Conservation (phyloP, 192 early-diverging fungal genomes). For the Phlyctochytrium arcticum region DNA sequence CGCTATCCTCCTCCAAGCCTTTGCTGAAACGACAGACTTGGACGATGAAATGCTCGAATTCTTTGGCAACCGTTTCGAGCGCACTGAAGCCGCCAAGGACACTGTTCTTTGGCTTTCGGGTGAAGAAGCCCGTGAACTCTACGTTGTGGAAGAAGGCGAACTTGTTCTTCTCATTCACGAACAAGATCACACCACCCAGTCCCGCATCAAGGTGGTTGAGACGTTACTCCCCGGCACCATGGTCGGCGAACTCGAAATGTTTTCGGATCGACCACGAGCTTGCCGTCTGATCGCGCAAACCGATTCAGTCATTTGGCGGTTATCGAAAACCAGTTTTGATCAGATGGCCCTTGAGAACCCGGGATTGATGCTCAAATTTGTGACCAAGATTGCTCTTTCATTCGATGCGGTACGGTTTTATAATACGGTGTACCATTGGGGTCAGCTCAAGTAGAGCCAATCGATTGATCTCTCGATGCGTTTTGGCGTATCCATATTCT, state of each 20-base stretch:
- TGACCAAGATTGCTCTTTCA: conserved; percentile 61
- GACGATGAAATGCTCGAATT: conserved; percentile 14
- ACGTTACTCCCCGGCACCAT: conserved; percentile 89
- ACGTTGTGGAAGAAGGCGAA: conserved; percentile 73
- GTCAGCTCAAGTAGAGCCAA: conserved; percentile 12
- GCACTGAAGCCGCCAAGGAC: conserved; percentile 47
- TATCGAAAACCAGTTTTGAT: conserved; percentile 63
- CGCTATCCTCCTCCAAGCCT: conserved; percentile 29
- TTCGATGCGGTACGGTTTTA: conserved; percentile 37
- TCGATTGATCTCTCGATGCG: no score
- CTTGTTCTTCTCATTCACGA: conserved; percentile 51
- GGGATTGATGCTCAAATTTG: conserved; percentile 67
- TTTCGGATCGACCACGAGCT: conserved; percentile 38
- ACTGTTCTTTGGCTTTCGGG: conserved; percentile 67
- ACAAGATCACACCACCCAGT: neutral
- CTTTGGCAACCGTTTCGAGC: conserved; percentile 47
- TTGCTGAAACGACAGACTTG: conserved; percentile 19
- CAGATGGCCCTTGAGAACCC: conserved; percentile 67
- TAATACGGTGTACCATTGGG: conserved; percentile 27
- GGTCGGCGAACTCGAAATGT: conserved; percentile 81
- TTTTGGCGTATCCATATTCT: no score
- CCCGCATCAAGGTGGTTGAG: conserved; percentile 56
- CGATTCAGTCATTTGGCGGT: conserved; percentile 69
- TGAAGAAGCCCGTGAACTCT: conserved; percentile 56
- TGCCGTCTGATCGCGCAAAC: conserved; percentile 51